Evolutionary conservation across 2,329 filamentous ascomycete genomes (phyloP).

Genomic region (Teratosphaeria nubilosa): DNA sequence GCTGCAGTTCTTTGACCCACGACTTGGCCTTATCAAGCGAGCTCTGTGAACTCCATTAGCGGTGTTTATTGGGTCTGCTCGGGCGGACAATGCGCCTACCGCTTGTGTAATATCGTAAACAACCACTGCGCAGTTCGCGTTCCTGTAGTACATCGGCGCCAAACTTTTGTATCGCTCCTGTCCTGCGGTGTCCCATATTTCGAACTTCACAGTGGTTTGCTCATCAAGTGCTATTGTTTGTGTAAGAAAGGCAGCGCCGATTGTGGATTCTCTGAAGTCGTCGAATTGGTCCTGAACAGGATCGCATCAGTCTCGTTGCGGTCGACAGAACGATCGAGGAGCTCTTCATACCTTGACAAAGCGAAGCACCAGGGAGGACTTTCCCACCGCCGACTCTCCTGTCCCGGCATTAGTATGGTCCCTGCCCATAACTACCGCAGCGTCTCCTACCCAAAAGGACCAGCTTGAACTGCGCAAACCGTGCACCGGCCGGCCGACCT

Average conservation of each 20-base stretch:
- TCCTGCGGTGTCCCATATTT: slow-evolving; percentile 98
- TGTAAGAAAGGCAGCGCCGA: slow-evolving; percentile 95
- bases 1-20: slow-evolving; percentile 97
- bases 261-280: slow-evolving; percentile 93
- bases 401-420: neutral
- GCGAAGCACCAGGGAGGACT: slow-evolving; percentile 96
- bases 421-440: neutral
- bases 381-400: slow-evolving; percentile 93
- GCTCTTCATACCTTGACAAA: slow-evolving; percentile 75
- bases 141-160: slow-evolving; percentile 98
- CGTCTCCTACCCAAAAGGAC: slow-evolving; percentile 75
- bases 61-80: too few species aligned
- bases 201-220: slow-evolving; percentile 97
- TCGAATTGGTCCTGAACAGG: slow-evolving; percentile 85
- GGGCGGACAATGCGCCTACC: slow-evolving; percentile 45
- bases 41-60: slow-evolving; percentile 46
- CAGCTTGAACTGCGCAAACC: slow-evolving; percentile 98
- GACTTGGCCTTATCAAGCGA: slow-evolving; percentile 98
- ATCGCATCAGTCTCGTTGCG: neutral
- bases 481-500: slow-evolving; percentile 53
- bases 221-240: slow-evolving; percentile 98
- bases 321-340: neutral
- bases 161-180: slow-evolving; percentile 99
- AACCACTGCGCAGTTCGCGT: slow-evolving; percentile 97
- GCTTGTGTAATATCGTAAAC: slow-evolving; percentile 99